Evolutionary conservation across 1,284 basidiomycete species (phyloP).

Genomic region (Ceratobasidium sp.): DNA sequence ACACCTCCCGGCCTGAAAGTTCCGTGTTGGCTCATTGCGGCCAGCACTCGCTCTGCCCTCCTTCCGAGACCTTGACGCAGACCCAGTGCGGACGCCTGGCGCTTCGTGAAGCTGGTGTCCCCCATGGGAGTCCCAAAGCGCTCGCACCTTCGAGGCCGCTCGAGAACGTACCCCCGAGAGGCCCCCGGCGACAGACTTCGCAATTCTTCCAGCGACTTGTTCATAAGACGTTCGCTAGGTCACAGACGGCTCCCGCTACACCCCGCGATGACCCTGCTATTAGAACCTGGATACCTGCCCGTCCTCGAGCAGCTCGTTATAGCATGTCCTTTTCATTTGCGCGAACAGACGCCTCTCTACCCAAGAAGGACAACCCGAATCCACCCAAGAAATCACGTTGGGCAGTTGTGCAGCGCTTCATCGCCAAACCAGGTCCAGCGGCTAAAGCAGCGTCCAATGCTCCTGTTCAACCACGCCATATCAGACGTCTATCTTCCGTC

Average conservation of each 20-base stretch:
- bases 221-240: constrained; percentile 17
- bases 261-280: neutral
- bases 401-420: constrained; percentile 9
- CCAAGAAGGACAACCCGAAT: neutral
- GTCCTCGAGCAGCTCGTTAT: neutral
- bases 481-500: neutral
- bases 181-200: neutral
- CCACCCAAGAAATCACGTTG: constrained; percentile 21
- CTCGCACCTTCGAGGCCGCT: constrained; percentile 18
- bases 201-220: constrained; percentile 16
- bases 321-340: neutral
- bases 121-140: constrained; percentile 26
- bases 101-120: constrained; percentile 28
- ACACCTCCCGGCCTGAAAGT: neutral
- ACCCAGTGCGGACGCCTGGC: constrained; percentile 17
- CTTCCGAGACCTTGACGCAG: constrained; percentile 17
- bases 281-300: neutral
- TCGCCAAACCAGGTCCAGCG: constrained; percentile 21
- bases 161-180: constrained; percentile 9
- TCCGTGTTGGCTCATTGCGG: constrained; percentile 18
- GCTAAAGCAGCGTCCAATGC: constrained; percentile 2
- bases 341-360: neutral
- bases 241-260: neutral
- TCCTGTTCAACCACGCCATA: neutral
- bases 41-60: constrained; percentile 24